Percentiles rank a stretch among this genome's conserved stretches.
phyloP scores from a whole-genome alignment of 441 rosid genomes.

The Adansonia gregorii region DNA sequence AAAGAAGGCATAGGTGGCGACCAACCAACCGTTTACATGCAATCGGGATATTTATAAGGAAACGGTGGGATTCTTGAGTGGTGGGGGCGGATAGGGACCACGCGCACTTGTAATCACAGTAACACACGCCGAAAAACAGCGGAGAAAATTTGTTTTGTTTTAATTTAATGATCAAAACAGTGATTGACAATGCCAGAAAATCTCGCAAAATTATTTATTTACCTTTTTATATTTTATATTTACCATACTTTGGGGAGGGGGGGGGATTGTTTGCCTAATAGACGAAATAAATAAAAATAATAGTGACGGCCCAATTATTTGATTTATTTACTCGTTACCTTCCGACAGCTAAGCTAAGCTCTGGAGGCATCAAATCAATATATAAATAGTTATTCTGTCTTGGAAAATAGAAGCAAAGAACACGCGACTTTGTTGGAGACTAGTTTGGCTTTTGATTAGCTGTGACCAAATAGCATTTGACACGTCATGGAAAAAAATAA shows the following conservation, averaged over 20 bases:
- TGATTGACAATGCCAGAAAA: constrained; percentile 6
- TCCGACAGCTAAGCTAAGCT: too few relatives aligned
- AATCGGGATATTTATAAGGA: not conserved
- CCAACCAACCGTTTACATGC: constrained; percentile 12
- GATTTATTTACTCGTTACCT: not conserved
- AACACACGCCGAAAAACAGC: not conserved
- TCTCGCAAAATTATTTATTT: not conserved
- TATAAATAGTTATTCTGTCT: too few relatives aligned
- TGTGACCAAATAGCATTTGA: too few relatives aligned
- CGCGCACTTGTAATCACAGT: not conserved
- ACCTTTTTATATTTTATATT: too few relatives aligned
- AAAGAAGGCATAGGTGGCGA: not conserved
- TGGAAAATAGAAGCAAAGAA: too few relatives aligned
- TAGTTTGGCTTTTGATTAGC: too few relatives aligned
- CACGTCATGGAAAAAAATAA: too few relatives aligned
- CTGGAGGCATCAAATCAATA: too few relatives aligned
- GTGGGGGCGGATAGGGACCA: constrained; percentile 2
- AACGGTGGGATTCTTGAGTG: constrained; percentile 15
- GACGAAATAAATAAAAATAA: not conserved
- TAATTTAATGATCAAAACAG: not conserved
- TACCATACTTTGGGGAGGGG: too few relatives aligned
- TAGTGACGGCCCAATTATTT: not conserved
- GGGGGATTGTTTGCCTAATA: not conserved
- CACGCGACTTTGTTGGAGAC: too few relatives aligned
- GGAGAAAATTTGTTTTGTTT: not conserved